Evolutionary conservation across 2,329 filamentous ascomycete genomes (phyloP), one percentile per base, ranked within the genome.

Genomic region (Metarhizium anisopliae): DNA sequence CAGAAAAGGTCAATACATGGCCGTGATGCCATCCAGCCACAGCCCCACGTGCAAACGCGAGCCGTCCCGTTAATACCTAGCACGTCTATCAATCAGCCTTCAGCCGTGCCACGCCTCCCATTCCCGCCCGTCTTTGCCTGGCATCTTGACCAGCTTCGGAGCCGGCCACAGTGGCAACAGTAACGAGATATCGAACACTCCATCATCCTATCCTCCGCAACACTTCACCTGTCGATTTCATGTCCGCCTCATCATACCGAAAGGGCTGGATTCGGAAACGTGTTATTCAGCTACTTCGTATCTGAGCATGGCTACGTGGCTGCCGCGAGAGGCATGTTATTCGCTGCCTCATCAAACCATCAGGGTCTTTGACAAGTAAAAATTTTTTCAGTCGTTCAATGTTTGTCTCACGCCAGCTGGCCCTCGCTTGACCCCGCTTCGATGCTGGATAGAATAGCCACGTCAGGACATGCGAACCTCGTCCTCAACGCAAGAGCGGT

Each of bases 231-330:
- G 42, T 45, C 42, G 6, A 45, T 20, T 20, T 45, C 52, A 52
- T 59, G 57, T 54, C 56, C 52, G 57, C 55, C 57, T 57, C 57
- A 54, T 57, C 57, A 59, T 55, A 59, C 53, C 55, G 52, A 29
- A 25, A 18, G 6, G 42, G n/a, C 42, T 43, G 14, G 40, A 18
- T 13, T 18, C 32, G 10, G 40, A 43, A 42, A 18, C 40, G 42
- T 45, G 42, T 45, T 20, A 6, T 20, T 45, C 42, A 45, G 42
- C 42, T 11, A 16, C n/a, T 11, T 10, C 2, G 7, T 7, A 11
- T 5, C 7, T 35, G 10, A 20, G 38, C 38, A 11, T 11, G 38
- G 38, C 38, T 45, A 45, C 42, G 42, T 45, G 42, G 42, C 42
- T 20, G 16, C 16, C 42, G 11, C 18, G n/a, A 20, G 42, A 3